Percentiles rank a stretch among this genome's conserved stretches.
phyloP scores from a whole-genome alignment of 2,329 filamentous ascomycete genomes.

The Nectriaceae sp. region DNA sequence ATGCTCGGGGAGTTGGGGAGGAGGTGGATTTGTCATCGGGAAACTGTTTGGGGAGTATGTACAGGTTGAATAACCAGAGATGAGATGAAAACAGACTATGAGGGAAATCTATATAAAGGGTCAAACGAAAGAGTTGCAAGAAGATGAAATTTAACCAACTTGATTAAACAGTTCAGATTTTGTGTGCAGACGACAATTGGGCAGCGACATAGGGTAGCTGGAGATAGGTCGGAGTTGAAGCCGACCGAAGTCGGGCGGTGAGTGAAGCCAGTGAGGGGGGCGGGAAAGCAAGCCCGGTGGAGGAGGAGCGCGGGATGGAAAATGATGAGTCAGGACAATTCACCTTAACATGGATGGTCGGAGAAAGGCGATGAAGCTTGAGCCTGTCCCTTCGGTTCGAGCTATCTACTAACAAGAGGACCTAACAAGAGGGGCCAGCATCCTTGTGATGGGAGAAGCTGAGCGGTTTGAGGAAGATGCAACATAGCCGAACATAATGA shows the following conservation, averaged over 20 bases:
- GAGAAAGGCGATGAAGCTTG: no score
- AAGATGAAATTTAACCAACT: no score
- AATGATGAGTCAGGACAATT: background rate
- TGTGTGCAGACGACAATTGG: background rate
- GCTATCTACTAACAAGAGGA: no score
- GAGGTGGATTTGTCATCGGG: conserved; percentile 18
- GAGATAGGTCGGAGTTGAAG: background rate
- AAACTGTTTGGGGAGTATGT: background rate
- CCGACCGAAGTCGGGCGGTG: background rate
- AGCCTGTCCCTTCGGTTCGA: no score
- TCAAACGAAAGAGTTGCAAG: no score
- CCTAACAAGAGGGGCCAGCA: no score
- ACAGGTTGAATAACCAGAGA: background rate
- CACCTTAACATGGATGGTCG: no score
- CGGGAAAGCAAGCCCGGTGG: background rate
- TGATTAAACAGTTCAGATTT: no score
- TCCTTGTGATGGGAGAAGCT: no score
- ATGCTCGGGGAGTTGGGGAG: conserved; percentile 44
- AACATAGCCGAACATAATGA: no score
- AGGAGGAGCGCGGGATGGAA: background rate
- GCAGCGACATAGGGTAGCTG: background rate
- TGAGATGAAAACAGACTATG: conserved; percentile 13
- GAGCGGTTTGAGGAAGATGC: no score
- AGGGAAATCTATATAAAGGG: no score
- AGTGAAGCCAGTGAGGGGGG: background rate